A percentile compares a stretch with the other conserved stretches of the same genome.
phyloP scores from a whole-genome alignment of 257 asterid genomes.

The Forsythia viridissima region DNA sequence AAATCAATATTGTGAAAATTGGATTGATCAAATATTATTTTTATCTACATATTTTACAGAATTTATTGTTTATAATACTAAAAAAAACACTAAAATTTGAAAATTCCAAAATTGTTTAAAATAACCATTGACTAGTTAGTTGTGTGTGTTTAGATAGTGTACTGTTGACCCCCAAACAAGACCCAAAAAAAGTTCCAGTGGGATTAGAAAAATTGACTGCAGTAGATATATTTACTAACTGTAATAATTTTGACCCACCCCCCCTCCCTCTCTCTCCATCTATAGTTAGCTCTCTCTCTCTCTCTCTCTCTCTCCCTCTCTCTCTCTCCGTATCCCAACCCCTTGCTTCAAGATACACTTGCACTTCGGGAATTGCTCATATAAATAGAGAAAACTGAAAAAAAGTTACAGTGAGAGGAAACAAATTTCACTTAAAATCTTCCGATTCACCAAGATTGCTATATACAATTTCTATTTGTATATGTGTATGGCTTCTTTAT shows the following conservation, averaged over 20 bases:
- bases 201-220: slow-evolving; percentile 32
- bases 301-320: neutral
- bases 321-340: neutral
- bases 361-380: neutral
- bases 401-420: neutral
- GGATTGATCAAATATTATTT: no score
- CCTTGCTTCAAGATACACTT: slow-evolving; percentile 29
- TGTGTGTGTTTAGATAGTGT: neutral
- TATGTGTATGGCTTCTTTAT: neutral
- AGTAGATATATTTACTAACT: slow-evolving; percentile 21
- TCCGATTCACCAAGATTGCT: neutral
- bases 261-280: neutral
- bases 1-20: no score
- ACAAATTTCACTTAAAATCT: slow-evolving; percentile 13
- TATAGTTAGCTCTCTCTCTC: slow-evolving; percentile 1
- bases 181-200: neutral
- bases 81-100: no score
- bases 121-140: no score
- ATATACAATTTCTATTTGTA: neutral
- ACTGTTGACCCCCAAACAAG: slow-evolving; percentile 4
- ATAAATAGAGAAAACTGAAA: slow-evolving; percentile 1
- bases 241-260: neutral
- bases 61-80: no score
- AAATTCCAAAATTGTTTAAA: no score
- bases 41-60: no score